Conservation (phyloP, 768 basidiomycete genomes). For the Lactifluus subvellereus region DNA sequence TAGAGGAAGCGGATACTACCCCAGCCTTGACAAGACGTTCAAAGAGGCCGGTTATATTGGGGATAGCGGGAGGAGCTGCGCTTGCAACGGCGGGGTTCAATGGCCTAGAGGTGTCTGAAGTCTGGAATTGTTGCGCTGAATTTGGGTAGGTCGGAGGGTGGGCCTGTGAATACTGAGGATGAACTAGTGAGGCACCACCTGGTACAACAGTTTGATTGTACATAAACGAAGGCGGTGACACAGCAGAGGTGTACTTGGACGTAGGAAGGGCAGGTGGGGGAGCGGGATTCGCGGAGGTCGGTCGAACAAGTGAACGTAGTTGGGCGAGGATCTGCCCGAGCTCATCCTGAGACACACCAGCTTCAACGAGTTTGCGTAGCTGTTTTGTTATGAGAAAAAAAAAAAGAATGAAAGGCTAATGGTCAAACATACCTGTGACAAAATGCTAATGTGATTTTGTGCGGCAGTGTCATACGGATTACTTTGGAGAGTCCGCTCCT, state of each 20-base stretch:
- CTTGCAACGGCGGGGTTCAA: slow-evolving; percentile 27
- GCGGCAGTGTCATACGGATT: slow-evolving; percentile 69
- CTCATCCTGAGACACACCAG: slow-evolving; percentile 75
- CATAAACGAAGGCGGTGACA: slow-evolving; percentile 21
- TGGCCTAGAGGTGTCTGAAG: slow-evolving; percentile 4
- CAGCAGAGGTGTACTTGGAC: slow-evolving; percentile 18
- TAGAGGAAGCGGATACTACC: slow-evolving; percentile 52
- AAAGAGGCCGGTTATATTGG: slow-evolving; percentile 51
- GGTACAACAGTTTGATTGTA: slow-evolving; percentile 31
- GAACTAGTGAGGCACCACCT: slow-evolving; percentile 22
- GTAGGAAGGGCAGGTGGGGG: slow-evolving; percentile 16
- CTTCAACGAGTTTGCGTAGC: slow-evolving; percentile 69
- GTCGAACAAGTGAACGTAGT: slow-evolving; percentile 55
- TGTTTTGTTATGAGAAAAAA: slow-evolving; percentile 29
- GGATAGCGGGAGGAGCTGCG: slow-evolving; percentile 15
- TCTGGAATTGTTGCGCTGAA: slow-evolving; percentile 12
- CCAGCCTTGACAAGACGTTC: slow-evolving; percentile 76
- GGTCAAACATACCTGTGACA: slow-evolving; percentile 63
- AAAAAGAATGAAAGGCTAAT: not conserved
- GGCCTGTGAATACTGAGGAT: slow-evolving; percentile 19
- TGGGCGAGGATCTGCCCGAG: slow-evolving; percentile 70
- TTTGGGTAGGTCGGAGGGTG: slow-evolving; percentile 7
- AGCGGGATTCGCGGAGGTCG: slow-evolving; percentile 21
- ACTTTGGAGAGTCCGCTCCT: slow-evolving; percentile 63
- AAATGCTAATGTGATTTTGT: slow-evolving; percentile 66